These are phyloP conservation scores for Ogataea methylovora DNA, from an alignment of 805 yeast species.

Conservation along the genomic window DNA sequence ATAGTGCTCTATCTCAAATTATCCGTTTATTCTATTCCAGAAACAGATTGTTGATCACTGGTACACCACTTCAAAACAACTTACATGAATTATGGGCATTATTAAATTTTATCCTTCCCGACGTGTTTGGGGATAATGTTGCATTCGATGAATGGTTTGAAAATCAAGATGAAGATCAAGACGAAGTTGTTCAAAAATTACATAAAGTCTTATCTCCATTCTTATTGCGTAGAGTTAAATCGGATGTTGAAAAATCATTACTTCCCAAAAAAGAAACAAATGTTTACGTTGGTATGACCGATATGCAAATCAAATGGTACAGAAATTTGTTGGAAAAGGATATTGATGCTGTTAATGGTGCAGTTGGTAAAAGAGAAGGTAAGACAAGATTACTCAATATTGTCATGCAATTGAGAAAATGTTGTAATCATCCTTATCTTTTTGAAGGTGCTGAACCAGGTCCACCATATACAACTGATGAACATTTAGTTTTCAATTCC, in stretches of 20 bases:
- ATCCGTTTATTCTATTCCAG: slow-evolving; percentile 82
- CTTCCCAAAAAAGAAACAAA: slow-evolving; percentile 88
- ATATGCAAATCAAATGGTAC: slow-evolving; percentile 93
- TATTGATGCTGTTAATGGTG: slow-evolving; percentile 94
- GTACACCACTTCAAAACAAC: slow-evolving; percentile 93
- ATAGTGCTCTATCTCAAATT: slow-evolving; percentile 84
- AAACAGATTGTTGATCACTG: slow-evolving; percentile 82
- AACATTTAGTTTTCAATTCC: slow-evolving; percentile 82
- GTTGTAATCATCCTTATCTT: slow-evolving; percentile 94
- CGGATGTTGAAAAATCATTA: slow-evolving; percentile 88
- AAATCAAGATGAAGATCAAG: slow-evolving; percentile 52
- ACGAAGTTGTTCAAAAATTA: slow-evolving; percentile 76
- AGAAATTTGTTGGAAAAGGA: slow-evolving; percentile 83
- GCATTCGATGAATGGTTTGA: slow-evolving; percentile 93
- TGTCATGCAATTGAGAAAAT: slow-evolving; percentile 93
- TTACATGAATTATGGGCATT: slow-evolving; percentile 96
- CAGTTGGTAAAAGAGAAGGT: slow-evolving; percentile 87
- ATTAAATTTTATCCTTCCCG: slow-evolving; percentile 83
- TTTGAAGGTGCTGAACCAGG: slow-evolving; percentile 99
- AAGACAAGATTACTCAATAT: slow-evolving; percentile 86
- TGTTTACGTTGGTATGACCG: slow-evolving; percentile 89
- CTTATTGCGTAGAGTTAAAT: slow-evolving; percentile 77
- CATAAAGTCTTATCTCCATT: slow-evolving; percentile 88
- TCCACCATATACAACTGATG: slow-evolving; percentile 94
- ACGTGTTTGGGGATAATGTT: slow-evolving; percentile 87